Percentiles rank a stretch among this genome's conserved stretches.
Conservation (phyloP, 306 rosid species). For the Astragalus membranaceus region DNA sequence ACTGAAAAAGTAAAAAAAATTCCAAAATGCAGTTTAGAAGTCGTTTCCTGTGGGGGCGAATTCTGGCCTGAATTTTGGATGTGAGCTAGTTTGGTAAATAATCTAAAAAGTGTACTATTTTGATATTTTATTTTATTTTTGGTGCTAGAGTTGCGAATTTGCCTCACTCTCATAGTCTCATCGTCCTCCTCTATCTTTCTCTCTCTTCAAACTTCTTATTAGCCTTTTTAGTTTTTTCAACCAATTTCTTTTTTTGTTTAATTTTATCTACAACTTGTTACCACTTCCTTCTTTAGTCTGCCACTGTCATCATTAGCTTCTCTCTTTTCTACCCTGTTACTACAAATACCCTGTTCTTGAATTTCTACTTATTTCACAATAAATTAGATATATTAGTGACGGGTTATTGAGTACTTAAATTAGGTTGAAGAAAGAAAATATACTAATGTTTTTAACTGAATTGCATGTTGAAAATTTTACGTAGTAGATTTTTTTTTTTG, state of each 20-base stretch:
- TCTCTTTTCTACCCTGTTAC: neutral
- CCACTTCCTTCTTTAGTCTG: conserved; percentile 16
- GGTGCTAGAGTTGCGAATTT: no score
- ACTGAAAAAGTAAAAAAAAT: no score
- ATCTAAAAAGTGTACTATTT: no score
- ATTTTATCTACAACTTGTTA: conserved; percentile 20
- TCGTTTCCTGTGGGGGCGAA: no score
- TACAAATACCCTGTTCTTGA: conserved; percentile 21
- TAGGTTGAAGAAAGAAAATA: no score
- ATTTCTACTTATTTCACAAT: conserved; percentile 21
- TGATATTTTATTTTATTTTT: no score
- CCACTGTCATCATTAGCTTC: conserved; percentile 45
- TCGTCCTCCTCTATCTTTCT: conserved; percentile 22
- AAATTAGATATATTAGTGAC: neutral
- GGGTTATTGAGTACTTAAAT: conserved; percentile 29
- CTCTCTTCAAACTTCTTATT: conserved; percentile 28
- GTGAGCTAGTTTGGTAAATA: no score
- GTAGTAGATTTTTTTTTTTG: no score
- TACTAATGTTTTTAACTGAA: neutral
- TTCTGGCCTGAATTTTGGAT: no score
- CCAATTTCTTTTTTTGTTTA: neutral
- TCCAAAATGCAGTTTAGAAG: no score
- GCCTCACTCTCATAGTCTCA: no score
- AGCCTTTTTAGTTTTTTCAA: conserved; percentile 32
- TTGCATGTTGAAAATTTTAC: conserved; percentile 31